Evolutionary conservation across 1,284 basidiomycete species (phyloP).

Genomic region (Kwoniella shivajii): DNA sequence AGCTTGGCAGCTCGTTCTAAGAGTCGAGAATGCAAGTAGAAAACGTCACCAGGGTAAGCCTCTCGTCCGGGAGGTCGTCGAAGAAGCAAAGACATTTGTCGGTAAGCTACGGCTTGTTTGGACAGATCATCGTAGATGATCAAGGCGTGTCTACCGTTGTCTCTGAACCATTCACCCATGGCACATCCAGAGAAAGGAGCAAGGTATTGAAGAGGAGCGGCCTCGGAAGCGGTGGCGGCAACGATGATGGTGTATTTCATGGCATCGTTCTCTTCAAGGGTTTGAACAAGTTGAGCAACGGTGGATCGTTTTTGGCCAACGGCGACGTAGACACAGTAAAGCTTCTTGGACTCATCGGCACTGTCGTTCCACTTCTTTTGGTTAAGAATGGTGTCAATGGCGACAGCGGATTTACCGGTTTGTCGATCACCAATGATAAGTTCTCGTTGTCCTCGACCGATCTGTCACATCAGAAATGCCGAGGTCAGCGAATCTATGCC

Average conservation of each 20-base stretch:
- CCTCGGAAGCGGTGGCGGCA: constrained; percentile 97
- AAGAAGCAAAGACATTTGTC: constrained; percentile 99
- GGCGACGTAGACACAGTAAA: constrained; percentile 99
- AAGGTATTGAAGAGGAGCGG: constrained; percentile 97
- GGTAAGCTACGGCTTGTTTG: constrained; percentile 99
- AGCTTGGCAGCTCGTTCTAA: constrained; percentile 99
- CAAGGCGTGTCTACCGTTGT: constrained; percentile 93
- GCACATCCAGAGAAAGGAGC: constrained; percentile 99
- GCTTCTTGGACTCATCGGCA: constrained; percentile 92
- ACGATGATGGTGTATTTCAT: constrained; percentile 99
- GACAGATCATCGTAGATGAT: constrained; percentile 99
- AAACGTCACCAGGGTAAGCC: constrained; percentile 98
- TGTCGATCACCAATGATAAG: constrained; percentile 99
- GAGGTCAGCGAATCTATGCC: background rate
- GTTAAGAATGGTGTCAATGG: constrained; percentile 99
- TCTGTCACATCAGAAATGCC: constrained; percentile 54
- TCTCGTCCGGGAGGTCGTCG: constrained; percentile 99
- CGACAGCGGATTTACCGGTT: constrained; percentile 93
- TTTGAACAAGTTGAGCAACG: constrained; percentile 98
- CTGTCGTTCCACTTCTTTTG: constrained; percentile 99
- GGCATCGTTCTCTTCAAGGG: constrained; percentile 98
- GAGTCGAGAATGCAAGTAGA: constrained; percentile 99
- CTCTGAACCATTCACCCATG: constrained; percentile 99
- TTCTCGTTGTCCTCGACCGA: constrained; percentile 99
- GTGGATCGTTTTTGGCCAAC: constrained; percentile 99